Base-by-base conservation (phyloP, 371 early-diverging fungal species). In the Mortierella sp. region DNA sequence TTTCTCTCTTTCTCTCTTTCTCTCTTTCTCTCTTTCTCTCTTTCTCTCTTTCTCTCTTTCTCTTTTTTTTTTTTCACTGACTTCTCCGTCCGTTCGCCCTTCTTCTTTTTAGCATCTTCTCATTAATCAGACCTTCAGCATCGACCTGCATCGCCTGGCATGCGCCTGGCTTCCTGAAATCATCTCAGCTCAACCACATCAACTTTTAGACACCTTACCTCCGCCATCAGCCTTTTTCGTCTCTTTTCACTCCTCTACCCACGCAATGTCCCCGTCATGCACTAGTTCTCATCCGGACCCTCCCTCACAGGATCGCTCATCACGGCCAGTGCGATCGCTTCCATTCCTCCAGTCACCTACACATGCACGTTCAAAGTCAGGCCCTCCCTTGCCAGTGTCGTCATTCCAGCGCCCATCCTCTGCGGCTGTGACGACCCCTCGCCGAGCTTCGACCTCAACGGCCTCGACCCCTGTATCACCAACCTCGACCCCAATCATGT, bases 351-450 rank as follows among this genome's bases (percentile, higher is more conserved):
- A 65, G 51, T 69, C 75, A 1, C 75, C 75, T 9, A 69, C 75
- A 3, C 75, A 74, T 60, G 70, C 70, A 16, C 75, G 75, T 30
- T 66, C 75, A 52, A 74, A 62, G 46, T 66, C 75, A 0, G 43
- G 65, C 4, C 45, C 75, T 1, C 29, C 23, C 30, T n/a, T 28
- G 7, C 6, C 28, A 14, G 18, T 15, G 21, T 45, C 25, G 2
- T 47, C 64, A 4, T 60, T 52, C 37, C 37, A 37, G 3, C 37
- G 5, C 37, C 37, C 37, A 37, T 37, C 37, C 37, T 37, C 37
- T 5, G 21, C 25, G 23, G 12, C 4, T 19, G 23, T 19, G 61
- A 47, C 65, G 65, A 56, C 57, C 60, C 45, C 44, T 37, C 56
- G 14, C 46, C 47, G 37, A 18, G 23, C 46, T 11, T 25, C 47